Conservation (phyloP, 1,284 basidiomycete genomes). For the Irpex sp. region DNA sequence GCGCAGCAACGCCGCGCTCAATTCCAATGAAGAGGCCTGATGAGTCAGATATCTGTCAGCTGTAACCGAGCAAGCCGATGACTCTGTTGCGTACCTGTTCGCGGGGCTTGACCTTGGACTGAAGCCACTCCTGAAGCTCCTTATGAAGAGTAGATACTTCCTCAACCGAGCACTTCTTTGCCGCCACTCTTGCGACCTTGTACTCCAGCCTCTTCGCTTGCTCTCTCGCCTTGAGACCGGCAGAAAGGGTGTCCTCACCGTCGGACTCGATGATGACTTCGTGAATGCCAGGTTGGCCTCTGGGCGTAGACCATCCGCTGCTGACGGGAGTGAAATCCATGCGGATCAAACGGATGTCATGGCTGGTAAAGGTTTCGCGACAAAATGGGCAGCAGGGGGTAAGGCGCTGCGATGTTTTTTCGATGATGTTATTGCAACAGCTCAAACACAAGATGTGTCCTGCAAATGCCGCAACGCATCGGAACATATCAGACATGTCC, state of each 20-base stretch:
- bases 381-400: slow-evolving; percentile 76
- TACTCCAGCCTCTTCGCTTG: slow-evolving; percentile 68
- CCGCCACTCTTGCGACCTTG: slow-evolving; percentile 71
- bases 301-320: slow-evolving; percentile 61
- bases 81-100: slow-evolving; percentile 47
- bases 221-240: slow-evolving; percentile 41
- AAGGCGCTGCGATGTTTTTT: slow-evolving; percentile 68
- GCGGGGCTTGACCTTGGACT: slow-evolving; percentile 49
- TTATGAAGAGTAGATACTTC: slow-evolving; percentile 71
- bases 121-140: slow-evolving; percentile 71
- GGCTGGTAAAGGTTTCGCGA: slow-evolving; percentile 64
- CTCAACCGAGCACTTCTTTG: slow-evolving; percentile 82
- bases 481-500: slow-evolving; percentile 13
- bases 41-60: slow-evolving; percentile 12
- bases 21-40: slow-evolving; percentile 58
- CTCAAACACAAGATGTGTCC: slow-evolving; percentile 73
- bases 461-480: slow-evolving; percentile 25
- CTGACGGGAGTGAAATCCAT: slow-evolving; percentile 57
- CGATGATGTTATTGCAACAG: slow-evolving; percentile 74
- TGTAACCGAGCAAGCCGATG: slow-evolving; percentile 10
- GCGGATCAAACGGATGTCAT: slow-evolving; percentile 69
- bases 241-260: slow-evolving; percentile 44
- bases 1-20: slow-evolving; percentile 53
- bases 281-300: slow-evolving; percentile 45
- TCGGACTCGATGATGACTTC: slow-evolving; percentile 35